Conservation (phyloP, 2,329 filamentous ascomycete species). For the Phialemoniopsis sp. region DNA sequence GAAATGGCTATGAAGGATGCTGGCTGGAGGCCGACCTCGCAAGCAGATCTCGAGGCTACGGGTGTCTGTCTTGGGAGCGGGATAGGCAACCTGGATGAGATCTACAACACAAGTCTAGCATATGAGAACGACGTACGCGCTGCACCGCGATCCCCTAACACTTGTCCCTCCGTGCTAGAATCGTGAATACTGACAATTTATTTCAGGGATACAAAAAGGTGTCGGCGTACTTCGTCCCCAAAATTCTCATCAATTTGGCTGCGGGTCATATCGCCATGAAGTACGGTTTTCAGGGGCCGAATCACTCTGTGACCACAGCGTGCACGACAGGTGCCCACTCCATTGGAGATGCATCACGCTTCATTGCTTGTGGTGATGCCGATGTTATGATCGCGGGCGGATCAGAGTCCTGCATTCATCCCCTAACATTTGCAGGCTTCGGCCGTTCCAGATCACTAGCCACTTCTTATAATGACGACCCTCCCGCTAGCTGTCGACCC, state of each 20-base stretch:
- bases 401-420: conserved; percentile 92
- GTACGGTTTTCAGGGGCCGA: conserved; percentile 84
- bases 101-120: conserved; percentile 77
- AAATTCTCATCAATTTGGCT: conserved; percentile 89
- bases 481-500: conserved; percentile 70
- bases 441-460: conserved; percentile 81
- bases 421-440: conserved; percentile 88
- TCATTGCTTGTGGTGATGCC: conserved; percentile 87
- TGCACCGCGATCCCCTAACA: conserved; percentile 1
- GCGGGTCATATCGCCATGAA: conserved; percentile 94
- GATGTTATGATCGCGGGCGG: conserved; percentile 96
- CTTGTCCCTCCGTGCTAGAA: too few species aligned
- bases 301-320: conserved; percentile 88
- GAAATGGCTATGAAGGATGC: conserved; percentile 84
- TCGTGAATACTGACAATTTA: neutral
- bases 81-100: conserved; percentile 89
- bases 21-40: conserved; percentile 61
- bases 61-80: conserved; percentile 93
- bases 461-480: conserved; percentile 72
- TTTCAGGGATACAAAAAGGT: conserved; percentile 84
- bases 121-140: conserved; percentile 65
- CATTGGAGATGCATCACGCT: conserved; percentile 87
- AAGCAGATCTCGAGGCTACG: conserved; percentile 66
- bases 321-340: conserved; percentile 96
- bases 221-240: conserved; percentile 88